phyloP scores from a whole-genome alignment of 108 stramenopile species.

The Fragilaria radians region DNA sequence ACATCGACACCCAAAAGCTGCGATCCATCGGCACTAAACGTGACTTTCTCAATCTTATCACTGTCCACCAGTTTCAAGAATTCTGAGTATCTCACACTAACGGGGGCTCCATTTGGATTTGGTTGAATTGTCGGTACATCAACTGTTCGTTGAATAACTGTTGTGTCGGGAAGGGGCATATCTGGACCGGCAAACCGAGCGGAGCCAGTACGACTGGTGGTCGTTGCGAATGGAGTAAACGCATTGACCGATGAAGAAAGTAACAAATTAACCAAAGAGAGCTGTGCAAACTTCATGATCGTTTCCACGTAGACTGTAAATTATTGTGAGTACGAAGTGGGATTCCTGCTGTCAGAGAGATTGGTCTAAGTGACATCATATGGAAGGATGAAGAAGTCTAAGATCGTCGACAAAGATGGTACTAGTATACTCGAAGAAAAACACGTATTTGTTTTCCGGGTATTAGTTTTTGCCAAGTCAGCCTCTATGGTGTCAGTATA shows the following conservation, averaged over 20 bases:
- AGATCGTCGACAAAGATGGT: too few species aligned
- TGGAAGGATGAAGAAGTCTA: too few species aligned
- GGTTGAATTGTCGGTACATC: slow-evolving; percentile 30
- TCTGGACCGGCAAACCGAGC: slow-evolving; percentile 10
- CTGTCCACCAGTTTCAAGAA: slow-evolving; percentile 57
- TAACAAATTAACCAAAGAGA: not conserved
- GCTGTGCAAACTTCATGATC: not conserved
- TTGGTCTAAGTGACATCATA: too few species aligned
- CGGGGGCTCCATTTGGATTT: slow-evolving; percentile 37
- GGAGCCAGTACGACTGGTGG: not conserved
- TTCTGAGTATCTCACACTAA: slow-evolving; percentile 67
- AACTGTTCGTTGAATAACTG: not conserved
- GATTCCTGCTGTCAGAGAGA: too few species aligned
- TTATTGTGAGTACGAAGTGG: not conserved
- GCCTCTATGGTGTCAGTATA: too few species aligned
- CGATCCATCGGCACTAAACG: slow-evolving; percentile 83
- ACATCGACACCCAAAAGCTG: slow-evolving; percentile 82
- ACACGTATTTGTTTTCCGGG: too few species aligned
- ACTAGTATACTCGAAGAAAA: too few species aligned
- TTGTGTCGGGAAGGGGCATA: slow-evolving; percentile 17
- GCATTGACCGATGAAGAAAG: not conserved
- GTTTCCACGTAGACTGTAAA: not conserved
- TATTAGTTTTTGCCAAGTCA: too few species aligned
- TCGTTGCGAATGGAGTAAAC: not conserved
- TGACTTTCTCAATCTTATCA: slow-evolving; percentile 70